Evolutionary conservation across 2,329 filamentous ascomycete genomes (phyloP).

Genomic region (Niveomyces coronatus): DNA sequence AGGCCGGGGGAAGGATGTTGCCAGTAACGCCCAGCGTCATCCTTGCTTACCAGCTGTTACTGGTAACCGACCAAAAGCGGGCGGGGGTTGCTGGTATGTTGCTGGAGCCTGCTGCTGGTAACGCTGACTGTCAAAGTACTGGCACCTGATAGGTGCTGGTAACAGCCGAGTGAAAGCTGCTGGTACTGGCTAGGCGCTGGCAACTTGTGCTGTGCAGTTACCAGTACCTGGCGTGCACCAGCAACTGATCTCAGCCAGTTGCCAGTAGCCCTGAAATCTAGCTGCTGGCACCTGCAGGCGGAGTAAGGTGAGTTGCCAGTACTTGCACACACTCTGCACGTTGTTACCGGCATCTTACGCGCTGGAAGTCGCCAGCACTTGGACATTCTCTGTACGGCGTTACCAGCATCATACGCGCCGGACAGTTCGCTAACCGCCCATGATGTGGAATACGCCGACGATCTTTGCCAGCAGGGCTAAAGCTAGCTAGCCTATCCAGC

Average conservation of each 20-base stretch:
- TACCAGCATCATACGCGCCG: not conserved
- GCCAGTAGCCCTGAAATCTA: too few species aligned
- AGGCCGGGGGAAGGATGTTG: too few species aligned
- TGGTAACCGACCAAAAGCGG: not conserved
- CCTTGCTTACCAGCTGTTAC: too few species aligned
- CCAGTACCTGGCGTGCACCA: too few species aligned
- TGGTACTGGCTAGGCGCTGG: too few species aligned
- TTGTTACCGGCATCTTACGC: not conserved
- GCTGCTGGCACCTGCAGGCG: not conserved
- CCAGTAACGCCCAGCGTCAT: too few species aligned
- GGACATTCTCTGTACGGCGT: not conserved
- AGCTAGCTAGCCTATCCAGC: slow-evolving; percentile 3
- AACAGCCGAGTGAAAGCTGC: not conserved
- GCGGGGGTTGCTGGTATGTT: not conserved
- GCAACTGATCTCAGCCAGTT: too few species aligned
- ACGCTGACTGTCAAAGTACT: not conserved
- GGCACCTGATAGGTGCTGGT: not conserved
- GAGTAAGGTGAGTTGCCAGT: not conserved
- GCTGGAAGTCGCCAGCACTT: not conserved
- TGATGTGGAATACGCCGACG: not conserved
- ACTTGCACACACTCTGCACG: not conserved
- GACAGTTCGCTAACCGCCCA: not conserved
- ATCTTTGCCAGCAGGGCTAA: not conserved
- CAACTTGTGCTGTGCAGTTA: too few species aligned
- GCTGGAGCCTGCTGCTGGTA: not conserved